These are phyloP conservation scores for Plasmopara muralis DNA, from an alignment of 352 stramenopile species.

Conservation along the genomic window DNA sequence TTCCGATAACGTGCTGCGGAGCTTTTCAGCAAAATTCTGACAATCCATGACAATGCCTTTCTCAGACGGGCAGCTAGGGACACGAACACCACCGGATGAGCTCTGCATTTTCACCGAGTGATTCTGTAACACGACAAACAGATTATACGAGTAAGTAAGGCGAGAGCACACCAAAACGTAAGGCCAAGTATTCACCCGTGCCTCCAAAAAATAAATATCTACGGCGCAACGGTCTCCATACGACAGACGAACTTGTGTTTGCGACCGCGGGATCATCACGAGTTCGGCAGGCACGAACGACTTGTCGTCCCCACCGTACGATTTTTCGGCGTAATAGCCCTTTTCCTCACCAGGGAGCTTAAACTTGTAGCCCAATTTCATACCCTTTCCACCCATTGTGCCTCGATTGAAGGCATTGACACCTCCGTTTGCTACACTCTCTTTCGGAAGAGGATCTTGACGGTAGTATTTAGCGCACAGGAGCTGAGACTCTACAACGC, in stretches of 20 bases:
- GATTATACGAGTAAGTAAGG: conserved; percentile 8
- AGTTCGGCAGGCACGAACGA: conserved; percentile 79
- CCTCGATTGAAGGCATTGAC: conserved; percentile 51
- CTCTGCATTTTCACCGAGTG: conserved; percentile 81
- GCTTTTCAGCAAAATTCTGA: conserved; percentile 75
- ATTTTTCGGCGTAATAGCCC: conserved; percentile 80
- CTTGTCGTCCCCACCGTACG: conserved; percentile 79
- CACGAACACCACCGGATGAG: conserved; percentile 63
- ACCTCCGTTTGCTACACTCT: conserved; percentile 23
- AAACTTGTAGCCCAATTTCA: conserved; percentile 84
- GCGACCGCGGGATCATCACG: conserved; percentile 77
- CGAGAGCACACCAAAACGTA: neutral
- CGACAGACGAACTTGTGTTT: conserved; percentile 76
- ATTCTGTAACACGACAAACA: conserved; percentile 36
- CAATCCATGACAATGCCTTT: conserved; percentile 65
- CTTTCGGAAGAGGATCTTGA: conserved; percentile 47
- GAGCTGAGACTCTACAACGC: conserved; percentile 76
- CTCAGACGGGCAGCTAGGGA: conserved; percentile 68
- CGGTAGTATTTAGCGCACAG: conserved; percentile 81
- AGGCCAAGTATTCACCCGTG: conserved; percentile 12
- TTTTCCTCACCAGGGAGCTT: conserved; percentile 83
- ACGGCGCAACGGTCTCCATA: conserved; percentile 81
- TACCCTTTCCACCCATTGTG: conserved; percentile 78
- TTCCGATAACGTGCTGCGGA: conserved; percentile 77
- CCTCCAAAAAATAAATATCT: conserved; percentile 90